phyloP scores from a whole-genome alignment of 73 alveolate species.

The Tetrahymena elliotti region DNA sequence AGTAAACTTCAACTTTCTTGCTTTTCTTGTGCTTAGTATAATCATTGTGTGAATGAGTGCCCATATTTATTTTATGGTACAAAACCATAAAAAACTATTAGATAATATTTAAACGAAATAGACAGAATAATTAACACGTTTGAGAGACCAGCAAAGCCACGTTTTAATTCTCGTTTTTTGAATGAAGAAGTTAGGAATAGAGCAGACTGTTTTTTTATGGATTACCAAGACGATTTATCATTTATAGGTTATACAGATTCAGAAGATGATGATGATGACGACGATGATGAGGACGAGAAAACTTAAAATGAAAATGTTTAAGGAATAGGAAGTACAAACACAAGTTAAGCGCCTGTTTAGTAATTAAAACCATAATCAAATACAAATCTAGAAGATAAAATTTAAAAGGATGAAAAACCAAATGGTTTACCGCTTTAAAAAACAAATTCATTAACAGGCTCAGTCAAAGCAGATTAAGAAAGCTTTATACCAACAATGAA shows the following conservation, averaged over 20 bases:
- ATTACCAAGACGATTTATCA: neutral
- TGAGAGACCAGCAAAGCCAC: neutral
- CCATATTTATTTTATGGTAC: neutral
- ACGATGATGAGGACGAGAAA: neutral
- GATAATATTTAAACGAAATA: neutral
- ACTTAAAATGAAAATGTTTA: neutral
- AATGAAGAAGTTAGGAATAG: neutral
- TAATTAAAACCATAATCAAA: neutral
- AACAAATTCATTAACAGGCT: neutral
- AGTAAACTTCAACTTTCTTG: neutral
- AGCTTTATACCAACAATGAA: neutral
- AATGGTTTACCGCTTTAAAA: neutral
- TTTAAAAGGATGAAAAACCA: neutral
- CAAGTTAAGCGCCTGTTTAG: neutral
- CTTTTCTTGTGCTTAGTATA: neutral
- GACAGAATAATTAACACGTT: neutral
- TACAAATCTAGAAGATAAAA: neutral
- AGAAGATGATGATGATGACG: neutral
- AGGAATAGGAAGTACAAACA: neutral
- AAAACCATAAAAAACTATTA: neutral
- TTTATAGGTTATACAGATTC: neutral
- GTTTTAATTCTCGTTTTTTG: neutral
- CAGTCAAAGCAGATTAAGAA: neutral
- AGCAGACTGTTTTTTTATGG: neutral
- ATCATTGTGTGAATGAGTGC: neutral